phyloP scores from a whole-genome alignment of 139 green algal genomes.

The Desmodesmus armatus region DNA sequence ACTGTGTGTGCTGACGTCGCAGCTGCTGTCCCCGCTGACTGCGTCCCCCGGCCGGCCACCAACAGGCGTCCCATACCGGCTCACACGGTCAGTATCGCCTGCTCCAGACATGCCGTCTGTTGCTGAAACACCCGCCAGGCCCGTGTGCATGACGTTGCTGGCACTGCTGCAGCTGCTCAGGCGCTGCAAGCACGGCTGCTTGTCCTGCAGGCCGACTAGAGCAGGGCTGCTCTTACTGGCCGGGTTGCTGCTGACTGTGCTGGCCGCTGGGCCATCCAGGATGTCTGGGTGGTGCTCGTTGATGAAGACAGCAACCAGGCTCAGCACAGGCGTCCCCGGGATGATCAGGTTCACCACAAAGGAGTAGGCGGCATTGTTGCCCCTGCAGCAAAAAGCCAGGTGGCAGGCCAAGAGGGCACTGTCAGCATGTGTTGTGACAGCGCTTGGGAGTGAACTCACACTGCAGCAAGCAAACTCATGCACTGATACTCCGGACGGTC shows the following conservation, averaged over 20 bases:
- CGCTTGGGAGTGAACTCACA: constrained; percentile 8
- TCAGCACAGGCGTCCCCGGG: constrained; percentile 65
- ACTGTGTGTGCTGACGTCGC: background rate
- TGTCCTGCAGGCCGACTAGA: too few relatives aligned
- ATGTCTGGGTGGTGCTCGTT: constrained; percentile 59
- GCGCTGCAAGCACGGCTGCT: too few relatives aligned
- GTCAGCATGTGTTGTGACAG: too few relatives aligned
- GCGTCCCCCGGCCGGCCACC: background rate
- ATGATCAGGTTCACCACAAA: constrained; percentile 77
- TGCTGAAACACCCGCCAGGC: too few relatives aligned
- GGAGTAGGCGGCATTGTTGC: constrained; percentile 57
- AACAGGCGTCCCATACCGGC: too few relatives aligned
- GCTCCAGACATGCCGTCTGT: too few relatives aligned
- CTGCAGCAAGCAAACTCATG: background rate
- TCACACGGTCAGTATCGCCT: too few relatives aligned
- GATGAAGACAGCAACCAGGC: constrained; percentile 69
- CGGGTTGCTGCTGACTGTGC: constrained; percentile 9
- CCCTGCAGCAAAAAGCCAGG: constrained; percentile 39
- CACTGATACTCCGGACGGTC: too few relatives aligned
- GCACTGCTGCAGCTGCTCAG: background rate
- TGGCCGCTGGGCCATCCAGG: constrained; percentile 28
- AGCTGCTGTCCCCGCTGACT: background rate
- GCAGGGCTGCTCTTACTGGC: too few relatives aligned
- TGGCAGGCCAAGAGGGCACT: too few relatives aligned
- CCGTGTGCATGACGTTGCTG: too few relatives aligned